A percentile compares a stretch with the other conserved stretches of the same genome.
phyloP scores from a whole-genome alignment of 148 eudicot genomes.

The Talinum fruticosum region DNA sequence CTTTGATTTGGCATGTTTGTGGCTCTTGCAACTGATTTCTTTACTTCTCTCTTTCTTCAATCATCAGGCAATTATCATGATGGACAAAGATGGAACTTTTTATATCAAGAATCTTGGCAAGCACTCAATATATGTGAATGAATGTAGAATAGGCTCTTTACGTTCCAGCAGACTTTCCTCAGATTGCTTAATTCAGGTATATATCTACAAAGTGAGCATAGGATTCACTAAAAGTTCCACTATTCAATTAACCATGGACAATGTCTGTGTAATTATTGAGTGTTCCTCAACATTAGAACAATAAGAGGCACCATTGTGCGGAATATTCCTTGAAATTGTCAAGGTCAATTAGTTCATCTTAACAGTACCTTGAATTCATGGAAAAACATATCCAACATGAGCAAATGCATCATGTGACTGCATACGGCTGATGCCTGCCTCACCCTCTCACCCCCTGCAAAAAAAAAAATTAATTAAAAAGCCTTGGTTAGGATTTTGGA shows the following conservation, averaged over 20 bases:
- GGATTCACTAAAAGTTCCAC: slow-evolving; percentile 1
- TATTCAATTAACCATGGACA: neutral
- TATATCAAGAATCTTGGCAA: slow-evolving; percentile 63
- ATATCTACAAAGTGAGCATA: slow-evolving; percentile 1
- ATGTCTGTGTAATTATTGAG: neutral
- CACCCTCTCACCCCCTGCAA: neutral
- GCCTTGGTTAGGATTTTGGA: neutral
- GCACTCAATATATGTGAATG: slow-evolving; percentile 56
- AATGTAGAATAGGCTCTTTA: too few species aligned
- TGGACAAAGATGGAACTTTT: slow-evolving; percentile 79
- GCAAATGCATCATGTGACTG: too few species aligned
- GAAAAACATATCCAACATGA: too few species aligned
- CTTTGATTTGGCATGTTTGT: neutral
- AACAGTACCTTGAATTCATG: neutral
- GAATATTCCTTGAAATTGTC: neutral
- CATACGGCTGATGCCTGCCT: too few species aligned
- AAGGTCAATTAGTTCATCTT: neutral
- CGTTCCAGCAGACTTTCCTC: slow-evolving; percentile 44
- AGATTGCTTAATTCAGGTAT: slow-evolving; percentile 77
- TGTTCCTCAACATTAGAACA: neutral
- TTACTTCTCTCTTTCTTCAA: neutral
- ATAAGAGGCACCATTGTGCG: neutral
- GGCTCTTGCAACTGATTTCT: neutral
- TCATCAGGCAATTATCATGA: slow-evolving; percentile 65
- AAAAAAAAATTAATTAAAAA: too few species aligned